Base-by-base conservation (phyloP, 1,284 basidiomycete genomes). In the Pseudozyma pruni region DNA sequence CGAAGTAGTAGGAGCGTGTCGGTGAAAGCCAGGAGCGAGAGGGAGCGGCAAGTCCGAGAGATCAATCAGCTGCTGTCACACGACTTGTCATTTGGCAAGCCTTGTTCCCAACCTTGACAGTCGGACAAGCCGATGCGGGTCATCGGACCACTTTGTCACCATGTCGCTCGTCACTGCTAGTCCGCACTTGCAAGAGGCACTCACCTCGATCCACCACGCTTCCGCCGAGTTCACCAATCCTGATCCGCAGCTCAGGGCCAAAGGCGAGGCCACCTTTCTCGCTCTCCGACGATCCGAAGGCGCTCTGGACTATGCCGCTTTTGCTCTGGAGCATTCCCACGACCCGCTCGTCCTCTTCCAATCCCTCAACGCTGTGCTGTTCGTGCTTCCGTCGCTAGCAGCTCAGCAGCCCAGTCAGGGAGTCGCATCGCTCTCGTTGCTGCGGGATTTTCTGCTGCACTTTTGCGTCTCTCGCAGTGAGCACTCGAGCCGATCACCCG, bases 341-440 rank as follows among this genome's bases (percentile, higher is more conserved):
- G 73, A 72, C 47, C 49, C 64, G 14, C 69, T 74, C 55, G 72
- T 75, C 20, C 71, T 74, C 11, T 76, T 77, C 34, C 73, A 75
- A 45, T 68, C 71, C 11, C 59, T 74, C 50, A 66, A 61, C 37
- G 52, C 56, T 8, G 45, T 76, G 27, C 60, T 76, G 19, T 64
- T 49, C 29, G 62, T 59, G 13, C 63, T 76, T 14, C 74, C 74
- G 9, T 46, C 59, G 14, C 38, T 76, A 17, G 42, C 56, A 10
- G 34, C 56, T 19, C 49, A 62, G 27, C 58, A 53, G 41, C 57
- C 52, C 9, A 58, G 43, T 25, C 59, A 57, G 8, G 41, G 43
- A 14, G 50, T 76, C 20, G 50, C 54, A 10, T 57, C 56, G 1
- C 59, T 78, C 20, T 43, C 46, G 1, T 41, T 54, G 34, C 40